Conservation (phyloP, 2,329 filamentous ascomycete species). For the Exserohilum rostratum region DNA sequence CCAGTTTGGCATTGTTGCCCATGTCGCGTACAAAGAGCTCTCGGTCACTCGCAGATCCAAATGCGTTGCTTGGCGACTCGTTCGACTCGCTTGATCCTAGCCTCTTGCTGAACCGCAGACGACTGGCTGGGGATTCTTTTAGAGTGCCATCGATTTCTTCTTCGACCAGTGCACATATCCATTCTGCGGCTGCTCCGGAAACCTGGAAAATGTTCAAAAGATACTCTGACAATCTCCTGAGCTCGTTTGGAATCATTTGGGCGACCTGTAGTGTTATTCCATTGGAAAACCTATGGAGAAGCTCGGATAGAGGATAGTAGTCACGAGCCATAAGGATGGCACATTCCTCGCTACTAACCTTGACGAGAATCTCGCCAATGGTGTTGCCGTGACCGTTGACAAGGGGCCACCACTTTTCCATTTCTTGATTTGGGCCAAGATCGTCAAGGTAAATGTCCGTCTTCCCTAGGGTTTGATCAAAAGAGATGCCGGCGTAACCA, state of each 20-base stretch:
- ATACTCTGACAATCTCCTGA: slow-evolving; percentile 81
- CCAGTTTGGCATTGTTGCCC: slow-evolving; percentile 78
- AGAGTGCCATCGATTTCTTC: slow-evolving; percentile 95
- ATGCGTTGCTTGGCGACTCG: slow-evolving; percentile 52
- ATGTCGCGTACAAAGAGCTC: slow-evolving; percentile 77
- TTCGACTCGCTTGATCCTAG: slow-evolving; percentile 73
- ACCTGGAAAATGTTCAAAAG: slow-evolving; percentile 96
- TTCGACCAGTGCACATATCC: slow-evolving; percentile 91
- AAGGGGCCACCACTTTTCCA: slow-evolving; percentile 86
- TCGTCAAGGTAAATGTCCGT: slow-evolving; percentile 85
- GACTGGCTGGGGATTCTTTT: slow-evolving; percentile 74
- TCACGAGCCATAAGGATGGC: slow-evolving; percentile 86
- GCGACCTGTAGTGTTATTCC: slow-evolving; percentile 86
- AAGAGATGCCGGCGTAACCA: slow-evolving; percentile 54
- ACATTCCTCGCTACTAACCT: slow-evolving; percentile 82
- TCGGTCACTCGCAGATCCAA: slow-evolving; percentile 61
- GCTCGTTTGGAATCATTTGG: slow-evolving; percentile 74
- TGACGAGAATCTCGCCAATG: slow-evolving; percentile 84
- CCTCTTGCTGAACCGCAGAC: slow-evolving; percentile 72
- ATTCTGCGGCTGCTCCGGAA: slow-evolving; percentile 80
- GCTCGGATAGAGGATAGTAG: slow-evolving; percentile 80
- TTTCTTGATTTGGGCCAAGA: slow-evolving; percentile 75
- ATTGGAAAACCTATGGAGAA: slow-evolving; percentile 83
- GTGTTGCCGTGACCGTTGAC: slow-evolving; percentile 75
- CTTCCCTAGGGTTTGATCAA: slow-evolving; percentile 65